These are phyloP conservation scores for Paradendryphiella salina DNA, from an alignment of 2,329 filamentous ascomycete genomes.

Conservation along the genomic window DNA sequence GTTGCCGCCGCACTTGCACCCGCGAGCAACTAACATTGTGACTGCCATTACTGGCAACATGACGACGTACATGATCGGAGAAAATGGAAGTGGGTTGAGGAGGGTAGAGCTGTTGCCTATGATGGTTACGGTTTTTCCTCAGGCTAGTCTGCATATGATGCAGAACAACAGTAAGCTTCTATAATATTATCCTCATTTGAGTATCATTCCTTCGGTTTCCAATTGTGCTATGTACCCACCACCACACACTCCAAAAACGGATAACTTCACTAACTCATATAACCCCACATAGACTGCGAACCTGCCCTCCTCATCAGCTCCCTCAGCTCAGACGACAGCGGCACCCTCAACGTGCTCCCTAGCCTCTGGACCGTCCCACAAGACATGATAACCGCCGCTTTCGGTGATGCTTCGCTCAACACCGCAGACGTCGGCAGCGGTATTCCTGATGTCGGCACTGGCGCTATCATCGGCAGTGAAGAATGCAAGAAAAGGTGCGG, in stretches of 20 bases:
- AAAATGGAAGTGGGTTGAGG: conserved; percentile 55
- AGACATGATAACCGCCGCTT: conserved; percentile 51
- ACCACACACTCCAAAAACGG: too few relatives aligned
- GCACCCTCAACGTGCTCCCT: conserved; percentile 55
- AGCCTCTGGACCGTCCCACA: conserved; percentile 48
- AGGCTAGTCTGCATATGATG: conserved; percentile 55
- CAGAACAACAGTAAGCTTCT: conserved; percentile 52
- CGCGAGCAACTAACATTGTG: conserved; percentile 56
- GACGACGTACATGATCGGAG: conserved; percentile 57
- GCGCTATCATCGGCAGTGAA: conserved; percentile 48
- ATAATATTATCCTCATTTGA: conserved; percentile 3
- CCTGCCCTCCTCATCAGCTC: conserved; percentile 56
- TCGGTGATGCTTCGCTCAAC: conserved; percentile 45
- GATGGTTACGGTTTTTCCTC: conserved; percentile 57
- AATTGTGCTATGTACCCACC: too few relatives aligned
- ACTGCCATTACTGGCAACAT: conserved; percentile 55
- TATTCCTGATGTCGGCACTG: conserved; percentile 50
- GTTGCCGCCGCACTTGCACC: conserved; percentile 57
- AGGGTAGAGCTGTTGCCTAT: conserved; percentile 49
- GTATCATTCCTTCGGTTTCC: background rate
- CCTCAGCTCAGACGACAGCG: conserved; percentile 54
- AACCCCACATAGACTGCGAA: conserved; percentile 50
- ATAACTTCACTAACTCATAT: background rate
- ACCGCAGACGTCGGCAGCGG: conserved; percentile 34
- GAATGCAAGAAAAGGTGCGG: conserved; percentile 48